phyloP scores from a whole-genome alignment of 495 filamentous ascomycete genomes.

The Apiosordaria backusii region DNA sequence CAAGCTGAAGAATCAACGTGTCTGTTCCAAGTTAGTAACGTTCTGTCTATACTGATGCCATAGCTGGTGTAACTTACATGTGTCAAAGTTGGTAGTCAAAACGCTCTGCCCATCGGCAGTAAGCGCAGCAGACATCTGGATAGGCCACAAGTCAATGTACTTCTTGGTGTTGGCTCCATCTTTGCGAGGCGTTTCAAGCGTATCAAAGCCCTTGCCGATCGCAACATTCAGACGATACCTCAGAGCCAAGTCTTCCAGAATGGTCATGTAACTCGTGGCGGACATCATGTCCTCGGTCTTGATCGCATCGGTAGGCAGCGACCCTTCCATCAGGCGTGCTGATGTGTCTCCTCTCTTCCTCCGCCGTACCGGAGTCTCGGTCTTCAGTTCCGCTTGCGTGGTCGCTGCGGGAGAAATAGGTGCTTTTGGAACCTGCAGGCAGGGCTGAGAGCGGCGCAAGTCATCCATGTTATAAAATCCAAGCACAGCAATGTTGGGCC shows the following conservation, averaged over 20 bases:
- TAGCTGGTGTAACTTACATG: conserved; percentile 45
- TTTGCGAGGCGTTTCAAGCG: conserved; percentile 63
- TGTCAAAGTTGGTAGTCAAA: conserved; percentile 87
- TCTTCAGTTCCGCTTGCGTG: conserved; percentile 17
- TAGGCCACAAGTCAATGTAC: conserved; percentile 87
- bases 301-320: conserved; percentile 60
- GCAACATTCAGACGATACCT: conserved; percentile 82
- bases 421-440: conserved; percentile 33
- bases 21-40: conserved; percentile 41
- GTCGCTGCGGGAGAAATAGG: conserved; percentile 27
- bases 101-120: conserved; percentile 62
- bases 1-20: conserved; percentile 80
- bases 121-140: conserved; percentile 78
- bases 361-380: conserved; percentile 22
- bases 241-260: conserved; percentile 76
- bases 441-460: conserved; percentile 49
- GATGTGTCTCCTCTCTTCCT: conserved; percentile 44
- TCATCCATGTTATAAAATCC: conserved; percentile 75
- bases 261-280: conserved; percentile 69
- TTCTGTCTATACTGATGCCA: background rate
- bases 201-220: conserved; percentile 76
- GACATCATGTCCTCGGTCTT: conserved; percentile 60
- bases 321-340: conserved; percentile 43
- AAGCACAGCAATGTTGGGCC: conserved; percentile 79
- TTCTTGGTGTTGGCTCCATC: conserved; percentile 60